Base-by-base conservation (phyloP, 345 rosid genomes). In the Dipteronia sinensis region DNA sequence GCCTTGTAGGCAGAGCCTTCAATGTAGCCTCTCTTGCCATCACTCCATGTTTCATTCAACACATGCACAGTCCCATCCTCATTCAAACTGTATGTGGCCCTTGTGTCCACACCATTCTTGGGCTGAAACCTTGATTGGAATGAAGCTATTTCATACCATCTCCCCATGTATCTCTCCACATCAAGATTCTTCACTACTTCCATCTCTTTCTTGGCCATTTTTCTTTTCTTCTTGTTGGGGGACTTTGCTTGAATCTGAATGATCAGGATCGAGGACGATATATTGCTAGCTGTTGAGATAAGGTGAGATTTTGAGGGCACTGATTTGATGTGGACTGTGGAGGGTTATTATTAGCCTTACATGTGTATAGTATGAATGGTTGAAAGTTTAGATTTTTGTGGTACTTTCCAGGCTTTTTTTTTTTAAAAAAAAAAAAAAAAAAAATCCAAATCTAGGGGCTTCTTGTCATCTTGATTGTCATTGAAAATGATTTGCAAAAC, bases 111-210 rank as follows among this genome's bases (percentile, higher is more conserved):
- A 5, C 99, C 96, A 81, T 87, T 75, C 78, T 74, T 88, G 10
- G 99, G 99, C 75, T 95, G 99, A 77, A 90, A 90, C n/a, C 23
- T 11, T 2, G 99, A 92, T 0, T 96, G 99, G 78, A 92, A 91
- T 20, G 94, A 90, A 7, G 98, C 98, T 55, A 95, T 91, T 83
- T 95, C 99, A 83, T 95, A 90, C 98, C 98, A 93, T 59, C 97
- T 87, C 3, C 98, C 99, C 97, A 90, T 92, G 88, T 92, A 95
- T 40, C 92, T 84, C 74, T 82, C 64, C 74, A 93, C 1, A 80
- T 96, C 97, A 6, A 96, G 75, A 1, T 85, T 87, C 71, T 76
- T 91, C 80, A 92, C 97, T 78, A 92, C 97, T 72, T 90, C 84
- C 95, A 96, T 95, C 77, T 77, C 83, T 69, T 85, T 89, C 72